Base-by-base conservation (phyloP, 2,329 filamentous ascomycete species). In the Ascochyta pisi region DNA sequence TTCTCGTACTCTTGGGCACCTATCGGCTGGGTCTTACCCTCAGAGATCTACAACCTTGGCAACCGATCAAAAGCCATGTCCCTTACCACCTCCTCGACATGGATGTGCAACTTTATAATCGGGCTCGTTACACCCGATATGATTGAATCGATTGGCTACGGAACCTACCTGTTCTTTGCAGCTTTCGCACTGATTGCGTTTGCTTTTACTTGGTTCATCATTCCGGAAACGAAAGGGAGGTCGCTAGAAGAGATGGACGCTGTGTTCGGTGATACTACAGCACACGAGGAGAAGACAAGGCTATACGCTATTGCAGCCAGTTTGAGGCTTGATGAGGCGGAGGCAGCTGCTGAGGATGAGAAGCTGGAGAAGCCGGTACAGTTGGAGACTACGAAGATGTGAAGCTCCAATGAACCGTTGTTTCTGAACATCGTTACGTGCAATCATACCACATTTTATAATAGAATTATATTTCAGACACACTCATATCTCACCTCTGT, bases 241-340 rank as follows among this genome's bases (percentile, higher is more conserved):
- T 86, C 84, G 0, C 82, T 95, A 13, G 91, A 96, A 74, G 84
- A 95, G 76, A 87, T 96, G 52, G 90, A 95, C 78, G 85, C 84
- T 80, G 92, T 93, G 87, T 87, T 93, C 82, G 89, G 91, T 79
- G 89, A 94, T 83, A 86, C 84, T 34, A 90, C 84, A 6, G 89
- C 90, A 39, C 85, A 89, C 60, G 60, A 68, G 40, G 65, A 67
- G 60, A 68, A 68, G 56, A 60, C 34, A 2, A 58, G 65, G 34
- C 3, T 67, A 23, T 62, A 58, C 16, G 49, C 50, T 2, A 69
- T 69, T 47, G 66, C 66, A 19, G 50, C 57, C 23, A 61, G 60
- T 31, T 24, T 69, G n/a, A 62, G 65, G 2, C 34, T 67, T 6
- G 58, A 50, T 19, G 63, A 61, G 23, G 61, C 54, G 3, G 52